phyloP scores from a whole-genome alignment of 768 basidiomycete genomes.

The Chalciporus pseudorubinellus region DNA sequence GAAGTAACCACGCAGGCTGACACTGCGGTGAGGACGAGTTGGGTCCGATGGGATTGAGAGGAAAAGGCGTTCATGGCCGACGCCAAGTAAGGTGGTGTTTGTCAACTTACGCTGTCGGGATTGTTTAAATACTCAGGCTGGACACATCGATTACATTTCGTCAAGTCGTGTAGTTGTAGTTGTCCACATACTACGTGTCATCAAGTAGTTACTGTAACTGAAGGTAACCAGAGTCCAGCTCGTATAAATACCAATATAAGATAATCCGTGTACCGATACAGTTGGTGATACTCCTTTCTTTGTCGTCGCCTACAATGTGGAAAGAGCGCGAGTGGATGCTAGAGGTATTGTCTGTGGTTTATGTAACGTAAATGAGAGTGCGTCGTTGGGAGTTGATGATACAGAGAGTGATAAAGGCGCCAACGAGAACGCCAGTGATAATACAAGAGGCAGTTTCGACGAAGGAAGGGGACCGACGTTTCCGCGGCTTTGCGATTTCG shows the following conservation, averaged over 20 bases:
- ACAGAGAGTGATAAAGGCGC: slow-evolving; percentile 54
- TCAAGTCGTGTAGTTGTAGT: not conserved
- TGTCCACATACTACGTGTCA: not conserved
- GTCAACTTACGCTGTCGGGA: too few relatives aligned
- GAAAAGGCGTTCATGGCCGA: slow-evolving; percentile 23
- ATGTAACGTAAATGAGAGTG: slow-evolving; percentile 42
- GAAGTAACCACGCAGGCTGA: slow-evolving; percentile 64
- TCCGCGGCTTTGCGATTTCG: slow-evolving; percentile 14
- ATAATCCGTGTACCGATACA: slow-evolving; percentile 26
- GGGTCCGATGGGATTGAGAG: slow-evolving; percentile 53
- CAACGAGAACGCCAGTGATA: slow-evolving; percentile 58
- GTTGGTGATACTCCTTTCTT: slow-evolving; percentile 4
- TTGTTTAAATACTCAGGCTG: not conserved
- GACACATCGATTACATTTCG: not conserved
- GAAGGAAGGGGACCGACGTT: slow-evolving; percentile 23
- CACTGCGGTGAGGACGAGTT: slow-evolving; percentile 64
- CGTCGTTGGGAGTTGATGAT: slow-evolving; percentile 47
- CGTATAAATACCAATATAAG: slow-evolving; percentile 31
- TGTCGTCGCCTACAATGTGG: not conserved
- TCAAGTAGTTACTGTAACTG: not conserved
- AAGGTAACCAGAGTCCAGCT: slow-evolving; percentile 10
- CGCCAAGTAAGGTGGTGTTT: too few relatives aligned
- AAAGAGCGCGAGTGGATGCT: not conserved
- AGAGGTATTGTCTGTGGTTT: not conserved
- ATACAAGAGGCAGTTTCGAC: slow-evolving; percentile 44